Evolutionary conservation across 2,329 filamentous ascomycete genomes (phyloP).

Genomic region (Aspergillus fumigatiaffinis): DNA sequence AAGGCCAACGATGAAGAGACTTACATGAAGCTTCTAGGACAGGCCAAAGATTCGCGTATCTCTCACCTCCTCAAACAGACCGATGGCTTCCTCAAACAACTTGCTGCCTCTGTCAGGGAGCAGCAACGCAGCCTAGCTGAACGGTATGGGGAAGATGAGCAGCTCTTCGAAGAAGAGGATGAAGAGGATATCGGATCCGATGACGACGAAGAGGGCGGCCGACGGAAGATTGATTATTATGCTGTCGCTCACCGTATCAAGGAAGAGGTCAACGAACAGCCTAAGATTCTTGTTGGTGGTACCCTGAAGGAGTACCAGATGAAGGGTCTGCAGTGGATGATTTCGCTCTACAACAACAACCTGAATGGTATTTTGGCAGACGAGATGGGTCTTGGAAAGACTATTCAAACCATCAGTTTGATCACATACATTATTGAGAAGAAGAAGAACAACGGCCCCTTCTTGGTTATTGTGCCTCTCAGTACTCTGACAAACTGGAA

Average conservation of each 20-base stretch:
- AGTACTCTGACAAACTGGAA: conserved; percentile 99
- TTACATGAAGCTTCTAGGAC: conserved; percentile 93
- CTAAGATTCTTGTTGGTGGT: conserved; percentile 83
- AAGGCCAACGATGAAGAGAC: conserved; percentile 99
- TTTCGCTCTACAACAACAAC: conserved; percentile 99
- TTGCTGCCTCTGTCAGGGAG: conserved; percentile 88
- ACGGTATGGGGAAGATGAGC: conserved; percentile 66
- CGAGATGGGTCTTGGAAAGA: conserved; percentile 99
- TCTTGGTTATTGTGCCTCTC: conserved; percentile 92
- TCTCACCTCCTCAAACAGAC: conserved; percentile 95
- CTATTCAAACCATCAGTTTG: conserved; percentile 96
- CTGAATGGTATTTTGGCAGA: conserved; percentile 97
- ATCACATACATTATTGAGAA: conserved; percentile 96
- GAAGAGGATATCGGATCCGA: conserved; percentile 66
- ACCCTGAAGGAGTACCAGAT: conserved; percentile 95
- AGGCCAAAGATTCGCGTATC: conserved; percentile 99
- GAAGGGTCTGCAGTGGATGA: conserved; percentile 99
- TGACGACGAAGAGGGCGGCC: conserved; percentile 56
- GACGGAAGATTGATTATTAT: conserved; percentile 93
- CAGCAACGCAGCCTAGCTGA: conserved; percentile 83
- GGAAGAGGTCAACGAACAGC: conserved; percentile 82
- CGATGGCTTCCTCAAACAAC: conserved; percentile 93
- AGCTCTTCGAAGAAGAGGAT: conserved; percentile 56
- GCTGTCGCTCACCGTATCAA: conserved; percentile 94
- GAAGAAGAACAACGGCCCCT: conserved; percentile 88